Base-by-base conservation (phyloP, 805 yeast species). In the Lipomyces sp. region DNA sequence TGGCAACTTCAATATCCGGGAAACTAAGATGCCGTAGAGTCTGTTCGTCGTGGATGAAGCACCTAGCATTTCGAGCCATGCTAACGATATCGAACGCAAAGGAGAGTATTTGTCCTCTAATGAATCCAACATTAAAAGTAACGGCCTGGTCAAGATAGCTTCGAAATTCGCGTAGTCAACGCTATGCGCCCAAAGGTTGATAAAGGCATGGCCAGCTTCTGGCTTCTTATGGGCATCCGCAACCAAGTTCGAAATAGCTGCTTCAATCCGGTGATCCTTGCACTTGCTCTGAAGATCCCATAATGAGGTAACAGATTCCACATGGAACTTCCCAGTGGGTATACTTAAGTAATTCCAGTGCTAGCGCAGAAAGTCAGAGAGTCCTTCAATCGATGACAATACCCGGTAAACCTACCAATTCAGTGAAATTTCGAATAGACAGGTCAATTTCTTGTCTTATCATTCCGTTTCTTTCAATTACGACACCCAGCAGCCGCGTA, bases 121-220 rank as follows among this genome's bases (percentile, higher is more conserved):
- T 53, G 86, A 89, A 74, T 92, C 97, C 42, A 93, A 75, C 18
- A 90, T 78, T 0, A 90, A 74, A 66, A 87, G 85, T 4, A 92
- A 75, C 0, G 97, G 95, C 69, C 88, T 81, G 5, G 83, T 78
- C 11, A 92, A 76, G 6, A 89, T 77, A 1, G 75, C 69, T 60
- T 82, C 87, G 67, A 70, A 69, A 71, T 77, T 76, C 2, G 75
- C 69, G 2, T 78, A 72, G 48, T 86, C 90, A 55, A 82, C 83
- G 0, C 94, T 83, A 72, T 90, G 94, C 2, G 82, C 81, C 98
- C 98, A 94, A 4, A 93, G 75, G 7, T 85, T 82, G 60, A 86
- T 82, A 69, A 91, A 84, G 0, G 90, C 88, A 18, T 80, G 75
- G 0, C 88, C 76, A 66, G 86, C 80, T 18, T 81, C 77, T 4